These are phyloP conservation scores for Daldinia decipiens DNA, from an alignment of 495 filamentous ascomycete species.

Conservation along the genomic window DNA sequence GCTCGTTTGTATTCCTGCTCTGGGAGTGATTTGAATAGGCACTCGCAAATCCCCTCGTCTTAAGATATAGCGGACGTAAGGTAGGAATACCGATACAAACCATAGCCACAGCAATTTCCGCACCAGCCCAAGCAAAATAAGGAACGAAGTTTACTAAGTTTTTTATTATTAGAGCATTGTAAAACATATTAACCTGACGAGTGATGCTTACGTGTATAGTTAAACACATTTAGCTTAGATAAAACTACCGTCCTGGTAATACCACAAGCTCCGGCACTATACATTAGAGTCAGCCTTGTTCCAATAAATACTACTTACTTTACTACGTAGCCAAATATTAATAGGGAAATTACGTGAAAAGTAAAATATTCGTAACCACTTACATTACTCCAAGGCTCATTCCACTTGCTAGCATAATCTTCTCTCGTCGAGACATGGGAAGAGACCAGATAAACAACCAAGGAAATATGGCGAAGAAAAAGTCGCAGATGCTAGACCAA, in stretches of 20 bases:
- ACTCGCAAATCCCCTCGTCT: conserved; percentile 37
- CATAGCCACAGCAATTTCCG: conserved; percentile 55
- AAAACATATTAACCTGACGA: background rate
- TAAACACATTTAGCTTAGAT: conserved; percentile 48
- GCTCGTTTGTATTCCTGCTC: conserved; percentile 34
- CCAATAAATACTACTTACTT: too few relatives aligned
- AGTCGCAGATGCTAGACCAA: conserved; percentile 56
- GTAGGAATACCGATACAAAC: conserved; percentile 55
- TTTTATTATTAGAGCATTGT: background rate
- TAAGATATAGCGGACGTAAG: conserved; percentile 52
- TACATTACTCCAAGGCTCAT: conserved; percentile 59
- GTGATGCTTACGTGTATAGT: conserved; percentile 50
- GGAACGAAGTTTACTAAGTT: conserved; percentile 51
- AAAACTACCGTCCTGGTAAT: conserved; percentile 54
- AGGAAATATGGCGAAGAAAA: conserved; percentile 58
- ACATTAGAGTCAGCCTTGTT: conserved; percentile 26
- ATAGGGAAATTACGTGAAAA: too few relatives aligned
- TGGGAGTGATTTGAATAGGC: conserved; percentile 33
- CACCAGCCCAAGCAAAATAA: conserved; percentile 55
- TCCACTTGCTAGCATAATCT: conserved; percentile 53
- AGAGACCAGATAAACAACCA: conserved; percentile 56
- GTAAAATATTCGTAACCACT: conserved; percentile 18
- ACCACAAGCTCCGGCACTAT: conserved; percentile 54
- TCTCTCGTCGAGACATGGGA: conserved; percentile 55
- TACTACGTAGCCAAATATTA: too few relatives aligned